phyloP scores from a whole-genome alignment of 78 protist species.

The Isochrysis galbana region DNA sequence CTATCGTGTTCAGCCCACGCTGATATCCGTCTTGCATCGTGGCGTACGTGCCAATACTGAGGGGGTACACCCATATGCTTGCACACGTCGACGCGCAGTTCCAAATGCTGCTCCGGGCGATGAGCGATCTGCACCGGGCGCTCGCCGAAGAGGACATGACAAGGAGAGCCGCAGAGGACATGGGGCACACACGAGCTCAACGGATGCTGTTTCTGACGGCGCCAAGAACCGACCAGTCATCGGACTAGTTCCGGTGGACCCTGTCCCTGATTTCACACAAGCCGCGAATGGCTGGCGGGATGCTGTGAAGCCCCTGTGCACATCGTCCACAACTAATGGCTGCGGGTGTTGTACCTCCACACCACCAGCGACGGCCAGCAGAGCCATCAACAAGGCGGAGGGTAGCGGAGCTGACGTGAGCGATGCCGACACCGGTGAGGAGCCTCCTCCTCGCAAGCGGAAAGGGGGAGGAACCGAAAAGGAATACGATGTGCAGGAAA shows the following conservation, averaged over 20 bases:
- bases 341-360: too few species aligned
- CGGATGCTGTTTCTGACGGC: too few species aligned
- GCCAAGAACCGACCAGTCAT: neutral
- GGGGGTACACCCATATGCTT: slow-evolving; percentile 1
- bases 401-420: neutral
- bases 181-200: too few species aligned
- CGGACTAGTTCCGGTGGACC: neutral
- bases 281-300: neutral
- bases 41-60: neutral
- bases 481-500: neutral
- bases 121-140: too few species aligned
- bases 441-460: neutral
- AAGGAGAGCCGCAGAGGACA: too few species aligned
- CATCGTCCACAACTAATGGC: neutral
- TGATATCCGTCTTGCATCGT: neutral
- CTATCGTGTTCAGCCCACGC: neutral
- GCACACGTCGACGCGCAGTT: neutral
- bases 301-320: neutral
- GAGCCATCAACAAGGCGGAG: neutral
- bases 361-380: neutral
- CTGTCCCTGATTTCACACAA: neutral
- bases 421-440: neutral
- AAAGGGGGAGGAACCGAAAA: too few species aligned
- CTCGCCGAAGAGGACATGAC: too few species aligned
- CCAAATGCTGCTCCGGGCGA: neutral